Base-by-base conservation (phyloP, 192 early-diverging fungal species). In the Gigaspora rosea region DNA sequence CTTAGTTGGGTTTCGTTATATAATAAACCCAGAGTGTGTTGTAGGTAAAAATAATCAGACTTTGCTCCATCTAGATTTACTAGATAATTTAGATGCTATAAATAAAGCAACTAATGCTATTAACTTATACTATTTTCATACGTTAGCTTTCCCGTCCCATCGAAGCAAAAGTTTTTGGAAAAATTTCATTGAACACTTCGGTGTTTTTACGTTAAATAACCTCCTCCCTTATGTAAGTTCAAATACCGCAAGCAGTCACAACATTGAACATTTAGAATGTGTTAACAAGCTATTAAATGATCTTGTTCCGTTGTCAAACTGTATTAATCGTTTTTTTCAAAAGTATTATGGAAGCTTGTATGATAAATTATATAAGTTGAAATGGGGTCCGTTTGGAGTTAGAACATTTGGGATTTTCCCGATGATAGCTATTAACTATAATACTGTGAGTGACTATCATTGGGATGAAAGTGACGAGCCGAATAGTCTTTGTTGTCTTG, bases 341-440 rank as follows among this genome's bases (percentile, higher is more conserved):
- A n/a, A 70, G 4, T 15, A 70, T 70, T 70, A 70, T 70, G 68
- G 49, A 51, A 50, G 20, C 10, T n/a, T 70, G 27, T 70, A 70
- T 27, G n/a, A 50, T 10, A 50, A 70, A 22, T 51, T 70, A 27
- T 16, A 35, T 16, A 49, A 71, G 22, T 32, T 71, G 4, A 16
- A 8, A 49, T 71, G 47, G 68, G 49, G 49, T 49, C 8, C 68
- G 20, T 71, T 71, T 51, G 68, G 9, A 15, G 9, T 33, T 20
- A 48, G n/a, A 70, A 22, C 7, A 4, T 70, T 70, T 51, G 68
- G 68, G 8, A 27, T 70, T 51, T 70, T 70, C n/a, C 48, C 68
- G 50, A 70, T 70, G n/a, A 70, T 70, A 8, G 68, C 68, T 20
- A 70, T 70, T 35, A 70, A 70, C 27, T 70, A n/a, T 33, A 70